Evolutionary conservation across 1,284 basidiomycete species (phyloP).

Genomic region (Kalmanozyma brasiliensis): DNA sequence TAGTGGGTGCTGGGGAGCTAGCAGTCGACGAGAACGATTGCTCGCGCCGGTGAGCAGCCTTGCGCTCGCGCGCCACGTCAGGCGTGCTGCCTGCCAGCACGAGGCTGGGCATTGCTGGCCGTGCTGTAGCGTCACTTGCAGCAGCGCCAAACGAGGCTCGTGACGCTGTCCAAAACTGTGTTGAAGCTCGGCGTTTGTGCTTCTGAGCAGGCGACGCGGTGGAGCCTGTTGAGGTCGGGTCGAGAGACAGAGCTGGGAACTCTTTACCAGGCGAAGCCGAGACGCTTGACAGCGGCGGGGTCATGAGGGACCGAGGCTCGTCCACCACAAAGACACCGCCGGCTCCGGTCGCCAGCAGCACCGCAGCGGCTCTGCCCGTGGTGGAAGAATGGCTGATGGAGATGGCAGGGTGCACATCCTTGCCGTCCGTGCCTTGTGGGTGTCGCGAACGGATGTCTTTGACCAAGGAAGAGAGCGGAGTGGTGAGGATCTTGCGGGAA

Average conservation of each 20-base stretch:
- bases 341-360: slow-evolving; percentile 35
- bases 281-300: slow-evolving; percentile 39
- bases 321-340: slow-evolving; percentile 40
- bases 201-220: slow-evolving; percentile 28
- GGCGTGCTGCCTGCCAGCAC: slow-evolving; percentile 5
- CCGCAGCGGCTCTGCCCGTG: slow-evolving; percentile 29
- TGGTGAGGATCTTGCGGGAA: slow-evolving; percentile 47
- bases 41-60: slow-evolving; percentile 23
- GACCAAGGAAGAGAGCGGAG: slow-evolving; percentile 28
- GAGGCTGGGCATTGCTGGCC: slow-evolving; percentile 30
- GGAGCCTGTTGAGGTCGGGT: slow-evolving; percentile 29
- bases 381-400: slow-evolving; percentile 34
- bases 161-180: slow-evolving; percentile 43
- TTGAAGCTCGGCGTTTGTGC: slow-evolving; percentile 40
- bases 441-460: slow-evolving; percentile 35
- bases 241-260: slow-evolving; percentile 19
- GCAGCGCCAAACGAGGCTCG: slow-evolving; percentile 20
- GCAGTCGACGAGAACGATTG: slow-evolving; percentile 16
- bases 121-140: slow-evolving; percentile 1
- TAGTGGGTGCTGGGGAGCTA: slow-evolving; percentile 13
- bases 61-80: slow-evolving; percentile 7
- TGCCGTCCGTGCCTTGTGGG: slow-evolving; percentile 43
- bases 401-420: slow-evolving; percentile 44
- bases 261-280: slow-evolving; percentile 40
- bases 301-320: slow-evolving; percentile 40